These are phyloP conservation scores for Penicillium psychrofluorescens DNA, from an alignment of 495 filamentous ascomycete species.

Conservation along the genomic window DNA sequence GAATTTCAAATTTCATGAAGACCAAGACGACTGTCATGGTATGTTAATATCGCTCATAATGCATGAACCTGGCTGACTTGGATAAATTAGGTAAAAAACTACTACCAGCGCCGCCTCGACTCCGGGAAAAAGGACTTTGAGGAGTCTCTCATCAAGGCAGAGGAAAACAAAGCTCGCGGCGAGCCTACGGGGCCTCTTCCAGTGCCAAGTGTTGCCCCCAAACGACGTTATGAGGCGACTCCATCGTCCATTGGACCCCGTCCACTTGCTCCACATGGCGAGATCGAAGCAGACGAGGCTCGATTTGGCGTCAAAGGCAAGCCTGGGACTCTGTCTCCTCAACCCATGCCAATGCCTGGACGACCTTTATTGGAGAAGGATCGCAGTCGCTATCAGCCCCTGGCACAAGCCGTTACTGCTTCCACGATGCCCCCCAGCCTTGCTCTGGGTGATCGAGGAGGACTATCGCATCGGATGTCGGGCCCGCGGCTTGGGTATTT, in stretches of 20 bases:
- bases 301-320: conserved; percentile 38
- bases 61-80: conserved; percentile 20
- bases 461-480: conserved; percentile 17
- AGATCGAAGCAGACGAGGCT: conserved; percentile 47
- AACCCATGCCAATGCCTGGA: conserved; percentile 24
- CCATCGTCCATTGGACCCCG: conserved; percentile 51
- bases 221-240: conserved; percentile 49
- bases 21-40: conserved; percentile 95
- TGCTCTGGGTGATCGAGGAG: conserved; percentile 24
- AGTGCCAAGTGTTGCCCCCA: conserved; percentile 49
- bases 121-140: conserved; percentile 62
- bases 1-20: conserved; percentile 79
- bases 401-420: conserved; percentile 37
- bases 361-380: conserved; percentile 30
- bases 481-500: conserved; percentile 41
- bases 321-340: conserved; percentile 23
- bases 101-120: conserved; percentile 73
- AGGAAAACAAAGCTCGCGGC: conserved; percentile 59
- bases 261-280: conserved; percentile 53
- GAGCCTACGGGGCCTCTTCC: conserved; percentile 66
- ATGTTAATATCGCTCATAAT: conserved; percentile 15
- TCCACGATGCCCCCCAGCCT: conserved; percentile 19
- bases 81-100: conserved; percentile 74
- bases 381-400: conserved; percentile 32
- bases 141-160: conserved; percentile 59